Evolutionary conservation across 2,329 filamentous ascomycete genomes (phyloP), one percentile per base, ranked within the genome.

Genomic region (Aspergillus novoparasiticus): DNA sequence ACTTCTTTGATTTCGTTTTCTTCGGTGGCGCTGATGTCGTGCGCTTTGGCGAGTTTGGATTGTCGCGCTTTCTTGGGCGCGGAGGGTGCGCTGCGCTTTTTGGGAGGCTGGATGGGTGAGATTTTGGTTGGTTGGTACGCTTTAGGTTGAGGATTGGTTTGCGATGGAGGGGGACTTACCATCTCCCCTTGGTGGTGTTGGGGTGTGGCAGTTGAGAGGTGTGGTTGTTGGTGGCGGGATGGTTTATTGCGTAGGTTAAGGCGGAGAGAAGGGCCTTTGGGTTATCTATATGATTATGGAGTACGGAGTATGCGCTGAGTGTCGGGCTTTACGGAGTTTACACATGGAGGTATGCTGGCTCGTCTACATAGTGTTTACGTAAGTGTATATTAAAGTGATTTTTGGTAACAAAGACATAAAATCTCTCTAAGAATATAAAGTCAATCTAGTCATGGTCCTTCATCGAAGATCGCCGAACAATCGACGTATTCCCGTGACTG

Each of bases 1-100:
- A 94, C 94, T 78, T 97, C 94, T 72, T 88, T 89, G 74, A 99
- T 97, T 80, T 97, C 93, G 69, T 86, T 85, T 80, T 98, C 94
- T 79, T 97, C 90, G 67, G 90, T 87, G 46, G 89, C 90, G 16
- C 88, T 90, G 73, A 98, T 88, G 77, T 93, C 90, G 84, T 97
- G 89, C 75, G 97, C 93, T 80, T 94, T 94, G 34, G 94, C 94
- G 71, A 97, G 91, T 78, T 93, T 96, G 63, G 94, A 96, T 73
- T 88, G 88, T 66, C 91, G 90, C 60, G 73, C 65, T 69, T 76
- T 78, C 66, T 75, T 79, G 12, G 73, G 72, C n/a, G 75, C 66
- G 36, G 72, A 69, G 62, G 70, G 60, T 57, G 71, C 71, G 67
- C 70, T 67, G 66, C 76, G 76, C 66, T 76, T 78, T 67, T 76